phyloP scores from a whole-genome alignment of 2,329 filamentous ascomycete species.

The Phyllosticta citriasiana region DNA sequence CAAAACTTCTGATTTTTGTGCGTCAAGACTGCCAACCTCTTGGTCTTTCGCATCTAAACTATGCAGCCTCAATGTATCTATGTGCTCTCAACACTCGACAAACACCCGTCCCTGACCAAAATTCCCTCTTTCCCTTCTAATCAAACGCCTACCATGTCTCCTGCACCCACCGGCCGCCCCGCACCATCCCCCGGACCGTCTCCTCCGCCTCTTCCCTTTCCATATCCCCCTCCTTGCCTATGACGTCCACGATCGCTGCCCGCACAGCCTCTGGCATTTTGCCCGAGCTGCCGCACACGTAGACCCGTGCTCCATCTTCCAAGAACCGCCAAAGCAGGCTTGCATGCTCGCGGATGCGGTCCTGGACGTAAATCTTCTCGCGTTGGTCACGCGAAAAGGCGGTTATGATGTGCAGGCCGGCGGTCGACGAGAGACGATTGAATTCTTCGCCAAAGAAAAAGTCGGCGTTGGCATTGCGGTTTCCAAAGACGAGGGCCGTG shows the following conservation, averaged over 20 bases:
- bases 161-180: constrained; percentile 52
- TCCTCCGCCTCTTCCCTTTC: constrained; percentile 43
- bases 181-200: constrained; percentile 50
- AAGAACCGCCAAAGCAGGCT: constrained; percentile 43
- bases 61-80: not conserved
- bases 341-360: constrained; percentile 45
- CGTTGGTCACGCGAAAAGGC: constrained; percentile 60
- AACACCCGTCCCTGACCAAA: not conserved
- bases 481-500: constrained; percentile 69
- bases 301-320: constrained; percentile 43
- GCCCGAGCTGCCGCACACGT: constrained; percentile 52
- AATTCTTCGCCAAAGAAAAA: constrained; percentile 69
- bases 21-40: too few species aligned
- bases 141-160: constrained; percentile 52
- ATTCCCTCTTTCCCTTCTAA: not conserved
- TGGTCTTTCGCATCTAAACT: not conserved
- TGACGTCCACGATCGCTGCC: constrained; percentile 53
- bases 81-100: not conserved
- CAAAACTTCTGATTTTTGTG: too few species aligned
- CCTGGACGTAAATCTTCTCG: constrained; percentile 59
- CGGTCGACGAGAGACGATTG: constrained; percentile 29
- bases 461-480: constrained; percentile 63
- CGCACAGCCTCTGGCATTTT: constrained; percentile 62
- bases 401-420: constrained; percentile 44
- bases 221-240: constrained; percentile 35